A percentile compares a stretch with the other conserved stretches of the same genome.
These are phyloP conservation scores for Metschnikowia similis DNA, from an alignment of 805 yeast genomes.

Conservation along the genomic window DNA sequence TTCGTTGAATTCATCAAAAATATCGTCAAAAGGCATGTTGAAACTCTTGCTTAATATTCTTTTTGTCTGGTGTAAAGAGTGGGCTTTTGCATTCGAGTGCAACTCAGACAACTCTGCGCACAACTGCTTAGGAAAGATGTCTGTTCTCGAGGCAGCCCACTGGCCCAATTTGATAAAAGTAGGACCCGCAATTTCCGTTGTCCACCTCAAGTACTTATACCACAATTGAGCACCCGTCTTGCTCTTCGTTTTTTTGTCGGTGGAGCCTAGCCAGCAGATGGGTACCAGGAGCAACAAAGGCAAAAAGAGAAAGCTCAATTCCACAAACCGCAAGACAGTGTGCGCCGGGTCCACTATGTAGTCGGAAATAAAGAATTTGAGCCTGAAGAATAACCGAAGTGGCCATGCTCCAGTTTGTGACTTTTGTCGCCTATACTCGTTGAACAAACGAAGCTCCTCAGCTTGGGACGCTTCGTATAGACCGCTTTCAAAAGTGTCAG, in stretches of 20 bases:
- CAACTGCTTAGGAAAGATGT: constrained; percentile 75
- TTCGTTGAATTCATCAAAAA: constrained; percentile 73
- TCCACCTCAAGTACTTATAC: constrained; percentile 60
- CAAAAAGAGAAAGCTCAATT: constrained; percentile 59
- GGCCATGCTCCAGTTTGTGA: constrained; percentile 19
- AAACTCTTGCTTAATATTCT: constrained; percentile 57
- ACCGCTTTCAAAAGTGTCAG: constrained; percentile 69
- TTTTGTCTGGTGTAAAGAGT: constrained; percentile 59
- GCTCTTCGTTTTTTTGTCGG: constrained; percentile 29
- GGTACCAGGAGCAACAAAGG: constrained; percentile 73
- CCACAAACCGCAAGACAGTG: constrained; percentile 65
- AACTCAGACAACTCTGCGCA: constrained; percentile 72
- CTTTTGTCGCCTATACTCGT: constrained; percentile 27
- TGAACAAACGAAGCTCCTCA: constrained; percentile 43
- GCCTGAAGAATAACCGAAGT: constrained; percentile 30
- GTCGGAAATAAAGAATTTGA: constrained; percentile 46
- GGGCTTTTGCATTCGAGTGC: constrained; percentile 82
- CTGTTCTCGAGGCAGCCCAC: constrained; percentile 98
- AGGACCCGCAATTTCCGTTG: constrained; percentile 86
- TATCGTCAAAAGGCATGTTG: constrained; percentile 58
- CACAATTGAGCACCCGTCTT: constrained; percentile 65
- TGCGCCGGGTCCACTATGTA: constrained; percentile 64
- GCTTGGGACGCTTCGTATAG: constrained; percentile 55
- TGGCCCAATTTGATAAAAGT: constrained; percentile 90
- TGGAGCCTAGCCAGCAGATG: constrained; percentile 51